Evolutionary conservation across 495 filamentous ascomycete species (phyloP).

Genomic region (Thermothielavioides terrestris): DNA sequence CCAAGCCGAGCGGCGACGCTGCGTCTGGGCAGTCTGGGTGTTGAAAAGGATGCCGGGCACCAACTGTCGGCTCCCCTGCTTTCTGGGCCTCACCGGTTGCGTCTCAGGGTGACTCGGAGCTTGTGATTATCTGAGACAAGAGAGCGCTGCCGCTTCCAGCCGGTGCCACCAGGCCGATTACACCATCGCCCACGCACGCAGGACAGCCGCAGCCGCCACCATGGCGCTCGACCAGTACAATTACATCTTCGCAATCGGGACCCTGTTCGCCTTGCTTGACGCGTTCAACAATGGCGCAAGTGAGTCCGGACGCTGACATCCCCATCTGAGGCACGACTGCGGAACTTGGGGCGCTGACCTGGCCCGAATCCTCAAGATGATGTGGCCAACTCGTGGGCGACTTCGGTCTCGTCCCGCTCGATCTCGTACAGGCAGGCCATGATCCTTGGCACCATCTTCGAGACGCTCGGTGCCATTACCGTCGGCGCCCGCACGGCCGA

Average conservation of each 20-base stretch:
- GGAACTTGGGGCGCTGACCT: too few relatives aligned
- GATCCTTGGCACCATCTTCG: conserved; percentile 55
- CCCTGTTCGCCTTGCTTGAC: conserved; percentile 65
- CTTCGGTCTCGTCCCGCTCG: conserved; percentile 60
- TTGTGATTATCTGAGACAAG: too few relatives aligned
- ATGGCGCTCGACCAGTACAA: conserved; percentile 47
- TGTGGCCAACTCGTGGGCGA: conserved; percentile 71
- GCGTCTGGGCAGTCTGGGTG: too few relatives aligned
- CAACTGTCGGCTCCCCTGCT: too few relatives aligned
- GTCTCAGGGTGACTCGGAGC: too few relatives aligned
- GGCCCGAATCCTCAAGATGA: conserved; percentile 39
- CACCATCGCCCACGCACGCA: too few relatives aligned
- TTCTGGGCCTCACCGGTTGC: too few relatives aligned
- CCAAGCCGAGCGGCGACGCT: too few relatives aligned
- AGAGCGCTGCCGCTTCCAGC: too few relatives aligned
- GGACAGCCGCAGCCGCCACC: conserved; percentile 7
- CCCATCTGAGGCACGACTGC: too few relatives aligned
- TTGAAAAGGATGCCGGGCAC: too few relatives aligned
- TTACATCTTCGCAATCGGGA: conserved; percentile 67
- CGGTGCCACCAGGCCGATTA: too few relatives aligned
- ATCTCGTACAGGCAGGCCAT: conserved; percentile 58
- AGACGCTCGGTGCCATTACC: conserved; percentile 55
- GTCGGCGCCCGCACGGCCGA: conserved; percentile 56
- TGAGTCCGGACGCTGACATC: not conserved
- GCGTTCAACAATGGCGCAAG: conserved; percentile 55